Evolutionary conservation across 2,329 filamentous ascomycete genomes (phyloP).

Genomic region (Gaeumannomyces tritici): DNA sequence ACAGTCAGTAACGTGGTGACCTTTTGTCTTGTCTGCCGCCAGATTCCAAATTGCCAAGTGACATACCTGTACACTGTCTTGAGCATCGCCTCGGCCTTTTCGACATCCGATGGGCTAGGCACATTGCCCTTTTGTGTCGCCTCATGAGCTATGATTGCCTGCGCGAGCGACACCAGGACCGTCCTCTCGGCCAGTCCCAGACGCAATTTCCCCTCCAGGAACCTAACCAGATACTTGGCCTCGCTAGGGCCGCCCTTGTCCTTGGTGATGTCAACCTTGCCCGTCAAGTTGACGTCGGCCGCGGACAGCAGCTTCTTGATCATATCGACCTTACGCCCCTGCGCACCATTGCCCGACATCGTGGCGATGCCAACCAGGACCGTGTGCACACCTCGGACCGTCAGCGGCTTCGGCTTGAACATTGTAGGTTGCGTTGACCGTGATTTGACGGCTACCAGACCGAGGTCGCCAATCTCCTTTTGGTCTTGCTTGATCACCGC

Average conservation of each 20-base stretch:
- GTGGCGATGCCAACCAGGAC: conserved; percentile 84
- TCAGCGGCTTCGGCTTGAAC: conserved; percentile 93
- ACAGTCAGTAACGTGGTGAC: conserved; percentile 21
- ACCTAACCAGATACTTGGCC: conserved; percentile 87
- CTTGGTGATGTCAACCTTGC: conserved; percentile 81
- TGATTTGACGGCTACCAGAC: conserved; percentile 90
- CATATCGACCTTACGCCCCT: conserved; percentile 80
- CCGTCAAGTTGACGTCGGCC: conserved; percentile 63
- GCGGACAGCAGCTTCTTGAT: conserved; percentile 97
- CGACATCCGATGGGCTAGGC: conserved; percentile 67
- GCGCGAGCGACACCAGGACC: conserved; percentile 79
- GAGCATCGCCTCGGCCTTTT: conserved; percentile 73
- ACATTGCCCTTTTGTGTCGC: conserved; percentile 58
- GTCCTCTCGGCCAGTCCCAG: conserved; percentile 88
- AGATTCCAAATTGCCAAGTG: background rate
- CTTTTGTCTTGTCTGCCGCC: background rate
- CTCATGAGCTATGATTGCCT: conserved; percentile 81
- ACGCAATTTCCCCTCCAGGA: conserved; percentile 87
- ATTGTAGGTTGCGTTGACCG: conserved; percentile 92
- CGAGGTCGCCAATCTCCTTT: conserved; percentile 91
- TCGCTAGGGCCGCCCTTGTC: conserved; percentile 93
- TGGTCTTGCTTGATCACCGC: conserved; percentile 91
- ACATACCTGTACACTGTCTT: conserved; percentile 81
- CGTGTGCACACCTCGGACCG: conserved; percentile 77
- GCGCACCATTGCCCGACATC: conserved; percentile 74